phyloP scores from a whole-genome alignment of 768 basidiomycete genomes.

The Suillus weaverae region DNA sequence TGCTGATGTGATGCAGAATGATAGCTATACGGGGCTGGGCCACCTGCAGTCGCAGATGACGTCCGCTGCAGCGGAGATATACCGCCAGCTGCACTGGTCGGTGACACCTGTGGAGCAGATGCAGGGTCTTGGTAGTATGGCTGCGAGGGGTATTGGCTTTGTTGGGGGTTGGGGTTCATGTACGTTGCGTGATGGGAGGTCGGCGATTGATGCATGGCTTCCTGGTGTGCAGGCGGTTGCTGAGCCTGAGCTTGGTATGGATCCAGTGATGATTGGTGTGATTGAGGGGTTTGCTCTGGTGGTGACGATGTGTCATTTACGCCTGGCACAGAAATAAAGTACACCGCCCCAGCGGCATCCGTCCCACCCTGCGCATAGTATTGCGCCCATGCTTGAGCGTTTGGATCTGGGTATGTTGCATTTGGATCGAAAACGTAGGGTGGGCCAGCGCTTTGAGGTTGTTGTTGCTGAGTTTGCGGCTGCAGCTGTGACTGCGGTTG shows the following conservation, averaged over 20 bases:
- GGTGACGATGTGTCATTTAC: constrained; percentile 47
- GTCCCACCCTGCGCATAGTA: constrained; percentile 82
- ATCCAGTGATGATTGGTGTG: constrained; percentile 11
- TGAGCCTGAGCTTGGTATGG: constrained; percentile 15
- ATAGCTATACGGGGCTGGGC: constrained; percentile 20
- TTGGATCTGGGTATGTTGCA: constrained; percentile 70
- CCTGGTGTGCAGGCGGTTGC: constrained; percentile 18
- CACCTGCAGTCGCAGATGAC: neutral
- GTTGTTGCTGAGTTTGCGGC: constrained; percentile 30
- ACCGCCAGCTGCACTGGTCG: neutral
- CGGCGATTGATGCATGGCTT: constrained; percentile 14
- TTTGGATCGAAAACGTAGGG: constrained; percentile 63
- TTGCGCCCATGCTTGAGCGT: constrained; percentile 84
- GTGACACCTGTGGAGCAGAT: constrained; percentile 1
- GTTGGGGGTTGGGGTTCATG: constrained; percentile 9
- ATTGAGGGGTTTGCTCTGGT: constrained; percentile 13
- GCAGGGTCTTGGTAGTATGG: constrained; percentile 20
- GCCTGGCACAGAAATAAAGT: constrained; percentile 78
- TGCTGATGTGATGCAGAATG: constrained; percentile 20
- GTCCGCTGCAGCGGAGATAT: neutral
- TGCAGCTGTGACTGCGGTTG: constrained; percentile 16
- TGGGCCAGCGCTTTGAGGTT: constrained; percentile 35
- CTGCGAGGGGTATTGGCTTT: constrained; percentile 19
- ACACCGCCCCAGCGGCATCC: constrained; percentile 73
- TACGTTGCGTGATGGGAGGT: constrained; percentile 17